These are phyloP conservation scores for Rubia yunnanensis DNA, from an alignment of 257 asterid species.

Conservation along the genomic window DNA sequence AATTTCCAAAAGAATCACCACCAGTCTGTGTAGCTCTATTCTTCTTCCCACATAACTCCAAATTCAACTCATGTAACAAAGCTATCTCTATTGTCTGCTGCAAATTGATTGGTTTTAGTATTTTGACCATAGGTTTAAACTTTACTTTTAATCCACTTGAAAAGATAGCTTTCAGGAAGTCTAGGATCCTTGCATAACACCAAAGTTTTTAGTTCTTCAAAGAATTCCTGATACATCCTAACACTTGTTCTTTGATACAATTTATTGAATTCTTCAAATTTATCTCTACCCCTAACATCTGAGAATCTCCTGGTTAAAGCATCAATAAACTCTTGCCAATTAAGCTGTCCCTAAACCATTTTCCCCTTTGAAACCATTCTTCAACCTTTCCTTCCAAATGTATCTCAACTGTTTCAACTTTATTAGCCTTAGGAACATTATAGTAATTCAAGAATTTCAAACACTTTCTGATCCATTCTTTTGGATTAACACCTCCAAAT, in stretches of 20 bases:
- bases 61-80: neutral
- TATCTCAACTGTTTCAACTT: neutral
- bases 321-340: neutral
- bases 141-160: neutral
- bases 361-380: rapidly evolving
- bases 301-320: neutral
- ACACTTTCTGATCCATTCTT: neutral
- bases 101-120: neutral
- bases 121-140: neutral
- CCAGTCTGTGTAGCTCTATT: neutral
- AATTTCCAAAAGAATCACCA: no score
- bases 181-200: neutral
- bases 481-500: neutral
- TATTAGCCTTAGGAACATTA: neutral
- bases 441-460: neutral
- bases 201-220: neutral
- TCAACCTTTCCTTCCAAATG: neutral
- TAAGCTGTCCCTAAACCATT: no score
- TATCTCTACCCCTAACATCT: neutral
- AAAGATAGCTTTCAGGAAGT: neutral
- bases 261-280: neutral
- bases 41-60: neutral
- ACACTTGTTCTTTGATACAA: no score
- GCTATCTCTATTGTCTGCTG: neutral
- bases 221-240: neutral